Percentiles rank a stretch among this genome's conserved stretches.
These are phyloP conservation scores for Neurospora sp. DNA, from an alignment of 495 filamentous ascomycete species.

Conservation along the genomic window DNA sequence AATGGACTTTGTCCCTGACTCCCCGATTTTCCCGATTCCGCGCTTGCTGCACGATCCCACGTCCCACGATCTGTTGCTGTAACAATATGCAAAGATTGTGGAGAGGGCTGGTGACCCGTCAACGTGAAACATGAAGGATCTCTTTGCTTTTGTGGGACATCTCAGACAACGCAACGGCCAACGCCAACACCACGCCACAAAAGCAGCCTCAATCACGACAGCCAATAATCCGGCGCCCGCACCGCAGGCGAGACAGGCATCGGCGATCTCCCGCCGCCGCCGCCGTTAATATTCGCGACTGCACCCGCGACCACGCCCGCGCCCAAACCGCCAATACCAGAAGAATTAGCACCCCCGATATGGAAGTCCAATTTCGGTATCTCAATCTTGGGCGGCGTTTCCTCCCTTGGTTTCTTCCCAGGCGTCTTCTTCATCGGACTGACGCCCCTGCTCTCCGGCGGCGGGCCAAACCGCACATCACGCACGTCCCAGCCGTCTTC, in stretches of 20 bases:
- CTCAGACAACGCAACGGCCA: not conserved
- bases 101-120: not conserved
- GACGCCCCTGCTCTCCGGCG: constrained; percentile 34
- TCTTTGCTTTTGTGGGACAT: not conserved
- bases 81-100: not conserved
- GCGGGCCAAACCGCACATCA: constrained; percentile 65
- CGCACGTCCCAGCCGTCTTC: constrained; percentile 82
- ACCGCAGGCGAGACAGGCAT: not conserved
- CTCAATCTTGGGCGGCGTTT: constrained; percentile 43
- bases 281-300: not conserved
- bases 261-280: not conserved
- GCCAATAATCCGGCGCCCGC: not conserved
- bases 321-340: constrained; percentile 3
- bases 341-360: constrained; percentile 12
- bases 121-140: not conserved
- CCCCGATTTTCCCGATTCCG: not conserved
- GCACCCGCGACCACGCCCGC: constrained; percentile 3
- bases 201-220: not conserved
- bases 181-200: not conserved
- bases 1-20: not conserved
- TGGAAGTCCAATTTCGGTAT: constrained; percentile 42
- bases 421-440: constrained; percentile 38
- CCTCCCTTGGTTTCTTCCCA: constrained; percentile 24
- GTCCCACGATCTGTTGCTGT: not conserved
- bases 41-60: not conserved